Evolutionary conservation across 495 filamentous ascomycete genomes (phyloP), one percentile per base, ranked within the genome.

Genomic region (Neurospora pannonica): DNA sequence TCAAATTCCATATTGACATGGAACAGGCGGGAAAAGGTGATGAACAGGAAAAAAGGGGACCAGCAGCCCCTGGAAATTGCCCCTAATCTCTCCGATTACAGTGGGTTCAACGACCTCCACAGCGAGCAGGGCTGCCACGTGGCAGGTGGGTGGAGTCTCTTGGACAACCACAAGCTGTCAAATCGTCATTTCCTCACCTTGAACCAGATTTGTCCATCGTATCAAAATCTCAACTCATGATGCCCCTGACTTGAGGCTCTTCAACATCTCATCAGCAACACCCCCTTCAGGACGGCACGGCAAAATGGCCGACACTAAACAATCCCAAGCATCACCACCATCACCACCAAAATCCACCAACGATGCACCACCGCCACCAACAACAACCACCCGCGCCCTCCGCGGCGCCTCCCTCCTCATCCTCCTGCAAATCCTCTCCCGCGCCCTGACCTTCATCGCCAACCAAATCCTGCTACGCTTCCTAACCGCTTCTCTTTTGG

Each of bases 391-490:
- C 24, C 73, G 76, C n/a, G 83, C 81, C 71, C 81, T 86, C 21
- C 82, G 81, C 17, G 94, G 93, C 24, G 95, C 94, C 34, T 93
- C 92, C 11, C 89, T 94, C 75, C 87, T 99, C 72, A 94, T 99
- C 78, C 84, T 93, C 71, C 89, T 97, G 24, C 95, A 97, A 81
- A 84, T 98, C 77, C 84, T 84, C 42, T 97, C 94, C 17, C 91
- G 95, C 70, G 88, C 91, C 54, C 84, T 97, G 74, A 98, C 96
- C 36, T 99, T 99, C 82, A 81, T 89, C 62, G 90, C 95, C 73
- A 98, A 98, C 85, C 94, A 98, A 81, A 71, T 96, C 70, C 89
- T 98, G 13, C 85, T 99, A 5, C 93, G 94, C 43, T 94, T 90
- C 78, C 84, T 98, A 28, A 95, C 94, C 0, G 95, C 96, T 0